These are phyloP conservation scores for Canna indica DNA, from an alignment of 176 grass and related monocot species.

Conservation along the genomic window DNA sequence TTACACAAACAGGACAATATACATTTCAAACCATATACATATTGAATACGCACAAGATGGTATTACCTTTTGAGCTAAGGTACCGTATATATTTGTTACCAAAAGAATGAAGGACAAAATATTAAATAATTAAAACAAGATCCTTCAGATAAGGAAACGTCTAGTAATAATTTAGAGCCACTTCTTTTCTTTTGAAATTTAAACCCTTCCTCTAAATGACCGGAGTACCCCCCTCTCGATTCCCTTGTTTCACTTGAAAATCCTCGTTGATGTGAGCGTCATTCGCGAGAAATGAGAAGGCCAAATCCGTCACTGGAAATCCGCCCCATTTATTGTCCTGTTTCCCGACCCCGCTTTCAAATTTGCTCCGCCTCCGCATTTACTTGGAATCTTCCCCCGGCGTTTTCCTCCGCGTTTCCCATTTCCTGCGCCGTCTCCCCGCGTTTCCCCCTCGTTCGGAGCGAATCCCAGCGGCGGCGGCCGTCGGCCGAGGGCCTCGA, in stretches of 20 bases:
- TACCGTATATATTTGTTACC: no score
- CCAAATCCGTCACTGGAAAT: background rate
- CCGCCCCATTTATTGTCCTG: no score
- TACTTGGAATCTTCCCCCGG: background rate
- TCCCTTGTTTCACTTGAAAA: background rate
- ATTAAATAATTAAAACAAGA: background rate
- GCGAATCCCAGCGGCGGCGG: background rate
- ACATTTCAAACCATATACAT: no score
- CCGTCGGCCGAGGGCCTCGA: background rate
- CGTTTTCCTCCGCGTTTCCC: background rate
- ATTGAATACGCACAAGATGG: no score
- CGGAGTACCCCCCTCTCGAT: background rate
- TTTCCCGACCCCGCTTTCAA: conserved; percentile 4
- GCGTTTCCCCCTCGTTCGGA: no score
- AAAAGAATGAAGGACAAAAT: background rate
- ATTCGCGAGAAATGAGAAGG: background rate
- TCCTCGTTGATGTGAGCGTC: background rate
- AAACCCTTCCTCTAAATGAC: background rate
- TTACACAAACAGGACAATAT: no score
- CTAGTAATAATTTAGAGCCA: background rate
- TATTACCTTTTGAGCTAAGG: no score
- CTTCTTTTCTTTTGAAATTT: conserved; percentile 2
- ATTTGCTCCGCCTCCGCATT: conserved; percentile 3
- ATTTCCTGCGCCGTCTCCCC: background rate
- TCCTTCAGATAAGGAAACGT: background rate